Conservation (phyloP, 805 yeast species). For the Schizosaccharomyces octosporus region DNA sequence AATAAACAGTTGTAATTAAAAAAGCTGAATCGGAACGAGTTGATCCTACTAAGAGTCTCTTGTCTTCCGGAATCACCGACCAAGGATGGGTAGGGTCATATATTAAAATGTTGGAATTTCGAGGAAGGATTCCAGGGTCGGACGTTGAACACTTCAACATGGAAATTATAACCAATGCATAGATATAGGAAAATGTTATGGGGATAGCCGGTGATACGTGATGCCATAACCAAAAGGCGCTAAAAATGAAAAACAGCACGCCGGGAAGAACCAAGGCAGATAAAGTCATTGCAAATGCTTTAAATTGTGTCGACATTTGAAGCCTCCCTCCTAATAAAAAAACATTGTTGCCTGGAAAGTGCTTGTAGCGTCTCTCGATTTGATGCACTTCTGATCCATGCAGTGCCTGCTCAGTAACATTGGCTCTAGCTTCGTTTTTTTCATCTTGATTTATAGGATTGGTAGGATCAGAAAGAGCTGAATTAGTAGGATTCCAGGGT, state of each 20-base stretch:
- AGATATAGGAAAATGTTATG: neutral
- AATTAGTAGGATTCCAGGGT: neutral
- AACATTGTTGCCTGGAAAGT: neutral
- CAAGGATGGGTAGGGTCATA: neutral
- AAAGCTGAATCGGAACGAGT: neutral
- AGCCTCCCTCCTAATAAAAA: neutral
- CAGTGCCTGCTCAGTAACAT: neutral
- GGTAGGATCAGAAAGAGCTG: neutral
- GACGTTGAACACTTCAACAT: neutral
- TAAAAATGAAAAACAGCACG: neutral
- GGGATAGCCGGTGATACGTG: neutral
- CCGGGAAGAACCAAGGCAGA: neutral
- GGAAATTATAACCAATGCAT: neutral
- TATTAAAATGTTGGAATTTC: neutral
- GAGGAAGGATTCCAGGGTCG: conserved; percentile 2
- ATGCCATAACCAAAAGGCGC: conserved; percentile 1
- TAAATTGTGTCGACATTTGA: neutral
- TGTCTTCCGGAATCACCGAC: neutral
- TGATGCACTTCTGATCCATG: neutral
- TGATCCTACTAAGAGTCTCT: neutral
- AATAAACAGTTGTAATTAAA: neutral
- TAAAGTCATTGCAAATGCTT: neutral
- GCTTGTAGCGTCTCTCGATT: neutral
- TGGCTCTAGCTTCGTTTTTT: neutral
- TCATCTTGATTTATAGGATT: neutral